Evolutionary conservation across 2,329 filamentous ascomycete species (phyloP).

Genomic region (Apiospora kogelbergensis): DNA sequence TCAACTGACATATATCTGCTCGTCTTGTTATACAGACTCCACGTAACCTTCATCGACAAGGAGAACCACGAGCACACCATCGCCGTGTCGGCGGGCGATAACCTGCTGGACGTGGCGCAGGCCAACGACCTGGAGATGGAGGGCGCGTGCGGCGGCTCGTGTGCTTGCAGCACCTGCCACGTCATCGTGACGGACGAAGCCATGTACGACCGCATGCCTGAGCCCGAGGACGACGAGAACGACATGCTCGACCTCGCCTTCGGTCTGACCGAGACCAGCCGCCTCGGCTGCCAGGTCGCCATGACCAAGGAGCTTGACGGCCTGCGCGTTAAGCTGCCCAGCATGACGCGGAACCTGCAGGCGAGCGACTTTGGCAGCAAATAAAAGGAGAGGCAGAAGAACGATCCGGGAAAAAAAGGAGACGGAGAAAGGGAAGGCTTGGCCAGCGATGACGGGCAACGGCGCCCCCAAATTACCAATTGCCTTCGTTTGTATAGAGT

Average conservation of each 20-base stretch:
- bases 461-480: background rate
- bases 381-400: background rate
- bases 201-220: conserved; percentile 75
- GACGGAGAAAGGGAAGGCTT: background rate
- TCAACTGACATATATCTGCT: too few species aligned
- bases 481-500: background rate
- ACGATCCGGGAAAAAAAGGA: background rate
- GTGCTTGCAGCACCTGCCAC: conserved; percentile 91
- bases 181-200: conserved; percentile 76
- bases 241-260: conserved; percentile 92
- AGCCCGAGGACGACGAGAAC: conserved; percentile 79
- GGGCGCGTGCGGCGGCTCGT: conserved; percentile 92
- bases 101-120: conserved; percentile 92
- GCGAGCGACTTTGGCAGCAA: conserved; percentile 75
- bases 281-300: conserved; percentile 85
- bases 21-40: conserved; percentile 62
- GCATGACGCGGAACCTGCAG: conserved; percentile 95
- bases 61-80: conserved; percentile 71
- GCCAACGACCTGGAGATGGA: conserved; percentile 97
- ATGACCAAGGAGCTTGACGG: conserved; percentile 93
- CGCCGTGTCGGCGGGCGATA: conserved; percentile 82
- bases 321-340: conserved; percentile 78
- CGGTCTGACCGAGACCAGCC: conserved; percentile 79
- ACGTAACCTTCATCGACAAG: conserved; percentile 78
- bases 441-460: background rate